Evolutionary conservation across 148 eudicot species (phyloP).

Genomic region (Arctostaphylos glauca): DNA sequence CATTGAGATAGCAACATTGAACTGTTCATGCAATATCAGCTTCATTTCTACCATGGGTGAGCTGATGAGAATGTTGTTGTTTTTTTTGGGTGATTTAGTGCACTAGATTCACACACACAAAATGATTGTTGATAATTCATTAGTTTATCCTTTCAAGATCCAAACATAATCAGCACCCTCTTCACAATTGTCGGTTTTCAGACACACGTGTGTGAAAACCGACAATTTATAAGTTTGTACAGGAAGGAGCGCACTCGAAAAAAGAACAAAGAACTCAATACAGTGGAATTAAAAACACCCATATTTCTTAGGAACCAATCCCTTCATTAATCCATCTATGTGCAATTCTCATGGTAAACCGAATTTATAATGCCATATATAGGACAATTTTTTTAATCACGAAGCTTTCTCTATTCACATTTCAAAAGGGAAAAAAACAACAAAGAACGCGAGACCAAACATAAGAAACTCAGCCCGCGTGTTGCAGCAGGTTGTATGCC

Average conservation of each 20-base stretch:
- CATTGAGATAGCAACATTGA: no score
- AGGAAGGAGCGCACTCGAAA: no score
- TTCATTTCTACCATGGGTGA: no score
- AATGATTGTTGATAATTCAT: background rate
- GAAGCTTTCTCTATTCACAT: background rate
- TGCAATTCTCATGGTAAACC: background rate
- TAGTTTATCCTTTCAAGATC: background rate
- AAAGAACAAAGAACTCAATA: background rate
- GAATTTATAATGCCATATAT: background rate
- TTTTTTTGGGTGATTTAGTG: no score
- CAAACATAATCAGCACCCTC: background rate
- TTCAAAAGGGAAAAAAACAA: background rate
- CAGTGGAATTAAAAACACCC: background rate
- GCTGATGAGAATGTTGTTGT: no score
- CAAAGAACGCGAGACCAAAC: background rate
- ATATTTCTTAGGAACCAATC: background rate
- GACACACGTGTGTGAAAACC: no score
- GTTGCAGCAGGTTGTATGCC: slow-evolving; percentile 74
- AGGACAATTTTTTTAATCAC: background rate
- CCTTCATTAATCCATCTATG: background rate
- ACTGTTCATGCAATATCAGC: background rate
- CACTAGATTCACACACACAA: background rate
- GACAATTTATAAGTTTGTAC: no score
- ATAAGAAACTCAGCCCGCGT: background rate
- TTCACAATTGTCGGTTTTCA: no score